Evolutionary conservation across 116 monocot genomes (phyloP).

Genomic region (Cymodocea nodosa): DNA sequence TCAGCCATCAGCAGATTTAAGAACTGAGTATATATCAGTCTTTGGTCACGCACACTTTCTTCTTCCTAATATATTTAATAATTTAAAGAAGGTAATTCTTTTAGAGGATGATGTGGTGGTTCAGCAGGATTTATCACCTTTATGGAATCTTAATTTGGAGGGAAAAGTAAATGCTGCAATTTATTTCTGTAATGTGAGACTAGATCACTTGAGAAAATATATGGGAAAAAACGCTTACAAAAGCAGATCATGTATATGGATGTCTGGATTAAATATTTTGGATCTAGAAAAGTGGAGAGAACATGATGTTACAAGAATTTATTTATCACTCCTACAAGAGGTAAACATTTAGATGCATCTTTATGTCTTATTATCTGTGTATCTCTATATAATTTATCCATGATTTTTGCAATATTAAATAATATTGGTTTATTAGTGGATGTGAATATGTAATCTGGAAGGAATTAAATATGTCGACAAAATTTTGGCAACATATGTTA

Average conservation of each 20-base stretch:
- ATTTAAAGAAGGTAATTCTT: constrained; percentile 66
- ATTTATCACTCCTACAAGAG: constrained; percentile 34
- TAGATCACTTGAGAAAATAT: constrained; percentile 54
- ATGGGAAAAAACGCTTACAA: constrained; percentile 30
- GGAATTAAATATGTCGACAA: too few species aligned
- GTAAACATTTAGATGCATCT: constrained; percentile 15
- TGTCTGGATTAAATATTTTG: constrained; percentile 77
- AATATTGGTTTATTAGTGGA: too few species aligned
- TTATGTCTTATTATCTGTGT: not conserved
- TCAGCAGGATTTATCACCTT: constrained; percentile 59
- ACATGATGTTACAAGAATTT: constrained; percentile 38
- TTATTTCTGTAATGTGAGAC: constrained; percentile 47
- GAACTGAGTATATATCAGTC: constrained; percentile 63
- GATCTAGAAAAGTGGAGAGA: constrained; percentile 90
- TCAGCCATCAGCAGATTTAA: constrained; percentile 21
- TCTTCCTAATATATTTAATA: constrained; percentile 74
- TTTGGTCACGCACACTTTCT: constrained; percentile 88
- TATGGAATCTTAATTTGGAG: constrained; percentile 70
- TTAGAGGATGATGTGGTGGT: constrained; percentile 94
- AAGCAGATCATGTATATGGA: constrained; percentile 60
- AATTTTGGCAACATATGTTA: too few species aligned
- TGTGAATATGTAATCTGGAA: too few species aligned
- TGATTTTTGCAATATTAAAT: too few species aligned
- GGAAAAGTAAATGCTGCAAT: constrained; percentile 87
- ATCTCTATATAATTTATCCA: too few species aligned